These are phyloP conservation scores for Trypanosoma conorhini DNA, from an alignment of 208 protist species.

Conservation along the genomic window DNA sequence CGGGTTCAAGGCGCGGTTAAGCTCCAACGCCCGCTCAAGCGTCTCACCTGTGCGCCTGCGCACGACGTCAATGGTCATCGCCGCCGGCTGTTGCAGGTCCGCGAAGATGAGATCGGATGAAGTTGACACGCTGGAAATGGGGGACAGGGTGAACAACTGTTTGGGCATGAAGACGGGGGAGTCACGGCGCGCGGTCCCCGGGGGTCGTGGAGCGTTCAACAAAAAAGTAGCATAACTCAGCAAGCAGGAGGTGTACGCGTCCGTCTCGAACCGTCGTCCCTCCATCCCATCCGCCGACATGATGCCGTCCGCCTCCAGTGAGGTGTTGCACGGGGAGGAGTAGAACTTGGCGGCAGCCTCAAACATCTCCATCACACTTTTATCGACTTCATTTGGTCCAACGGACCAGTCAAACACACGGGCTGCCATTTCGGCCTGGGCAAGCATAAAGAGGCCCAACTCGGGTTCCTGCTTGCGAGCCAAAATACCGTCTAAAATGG, in stretches of 20 bases:
- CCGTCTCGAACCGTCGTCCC: constrained; percentile 38
- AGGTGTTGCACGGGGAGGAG: constrained; percentile 56
- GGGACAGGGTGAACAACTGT: constrained; percentile 70
- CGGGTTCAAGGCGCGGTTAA: constrained; percentile 73
- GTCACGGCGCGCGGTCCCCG: constrained; percentile 46
- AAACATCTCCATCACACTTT: constrained; percentile 37
- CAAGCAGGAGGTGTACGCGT: constrained; percentile 68
- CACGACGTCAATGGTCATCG: constrained; percentile 47
- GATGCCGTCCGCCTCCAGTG: constrained; percentile 76
- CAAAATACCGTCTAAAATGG: constrained; percentile 56
- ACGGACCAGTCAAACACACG: constrained; percentile 72
- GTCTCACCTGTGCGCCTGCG: constrained; percentile 57
- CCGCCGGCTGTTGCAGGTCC: constrained; percentile 33
- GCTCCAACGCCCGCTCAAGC: constrained; percentile 67
- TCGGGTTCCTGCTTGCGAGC: constrained; percentile 55
- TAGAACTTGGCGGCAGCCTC: constrained; percentile 65
- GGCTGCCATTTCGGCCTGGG: constrained; percentile 60
- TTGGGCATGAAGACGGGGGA: constrained; percentile 76
- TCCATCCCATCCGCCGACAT: constrained; percentile 52
- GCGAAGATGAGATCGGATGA: constrained; percentile 67
- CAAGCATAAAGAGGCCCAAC: constrained; percentile 71
- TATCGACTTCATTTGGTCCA: constrained; percentile 42
- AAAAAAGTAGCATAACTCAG: constrained; percentile 73
- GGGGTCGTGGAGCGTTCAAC: constrained; percentile 48
- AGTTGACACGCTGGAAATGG: constrained; percentile 52